Evolutionary conservation across 2,329 filamentous ascomycete genomes (phyloP), one percentile per base, ranked within the genome.

Genomic region (Delphinella strobiligena): DNA sequence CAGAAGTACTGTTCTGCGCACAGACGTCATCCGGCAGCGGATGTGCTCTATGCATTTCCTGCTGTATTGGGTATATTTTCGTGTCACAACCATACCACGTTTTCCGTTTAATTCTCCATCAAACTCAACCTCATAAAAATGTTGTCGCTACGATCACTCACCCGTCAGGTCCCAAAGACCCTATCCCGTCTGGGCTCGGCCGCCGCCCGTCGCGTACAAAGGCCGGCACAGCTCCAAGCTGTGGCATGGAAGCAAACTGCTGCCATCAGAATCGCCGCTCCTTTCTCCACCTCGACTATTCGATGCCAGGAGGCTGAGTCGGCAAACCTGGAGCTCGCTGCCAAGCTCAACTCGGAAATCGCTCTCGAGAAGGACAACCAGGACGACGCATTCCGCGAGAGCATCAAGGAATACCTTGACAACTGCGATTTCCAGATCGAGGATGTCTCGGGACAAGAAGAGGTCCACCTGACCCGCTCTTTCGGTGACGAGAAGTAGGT

Each of bases 401-500:
- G 47, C 47, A 75, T 95, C 61, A 80, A 86, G 66, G 84, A 91
- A 60, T 95, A 93, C 64, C 66, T 95, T 35, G 78, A 89, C 57
- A 89, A 85, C 66, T 80, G 80, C 56, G 74, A 80, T 31, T 98
- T 87, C 63, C 44, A 74, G 66, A 60, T 80, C 45, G 70, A 84
- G 54, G 91, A 98, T 62, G 76, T 72, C 22, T 71, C 80, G 19
- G 91, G 91, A 46, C 75, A 86, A 61, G 84, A 96, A 67, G 86
- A 94, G 51, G 83, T 98, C 50, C 72, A 82, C 54, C 72, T 98
- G 49, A 82, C 78, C 45, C 82, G 88, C 55, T 80, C 75, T 48
- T 89, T 84, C 55, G 83, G 82, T 54, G 80, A 93, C 47, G 91
- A 98, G 70, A 85, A 80, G 86, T 91, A 64, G 63, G 78, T 62